A percentile compares a stretch with the other conserved stretches of the same genome.
Evolutionary conservation across 1,139 yeast species (phyloP).

Genomic region (Kurtzmaniella natalensis): DNA sequence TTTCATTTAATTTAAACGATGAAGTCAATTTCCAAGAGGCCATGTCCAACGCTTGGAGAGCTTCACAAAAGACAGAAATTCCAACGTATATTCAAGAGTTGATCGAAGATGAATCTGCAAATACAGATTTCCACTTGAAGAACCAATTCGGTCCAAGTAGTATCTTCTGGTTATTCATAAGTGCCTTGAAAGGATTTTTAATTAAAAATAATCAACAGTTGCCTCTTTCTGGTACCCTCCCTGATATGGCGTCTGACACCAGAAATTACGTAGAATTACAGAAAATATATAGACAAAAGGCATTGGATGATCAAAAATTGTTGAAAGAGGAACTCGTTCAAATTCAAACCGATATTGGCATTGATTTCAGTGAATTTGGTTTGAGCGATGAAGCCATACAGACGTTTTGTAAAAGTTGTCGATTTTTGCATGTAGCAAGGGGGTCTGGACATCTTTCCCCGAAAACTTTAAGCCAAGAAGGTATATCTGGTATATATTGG

Average conservation of each 20-base stretch:
- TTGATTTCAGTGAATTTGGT: conserved; percentile 15
- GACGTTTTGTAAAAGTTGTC: conserved; percentile 58
- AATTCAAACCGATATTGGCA: conserved; percentile 16
- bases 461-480: not conserved
- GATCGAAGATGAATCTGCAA: conserved; percentile 17
- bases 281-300: conserved; percentile 53
- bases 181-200: conserved; percentile 53
- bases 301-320: conserved; percentile 41
- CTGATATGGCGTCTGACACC: conserved; percentile 88
- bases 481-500: conserved; percentile 29
- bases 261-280: conserved; percentile 56
- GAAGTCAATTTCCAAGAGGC: conserved; percentile 77
- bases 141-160: not conserved
- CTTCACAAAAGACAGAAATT: conserved; percentile 37
- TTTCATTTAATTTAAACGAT: conserved; percentile 28
- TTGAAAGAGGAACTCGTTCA: conserved; percentile 32
- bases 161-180: conserved; percentile 60
- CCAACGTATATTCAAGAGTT: conserved; percentile 35
- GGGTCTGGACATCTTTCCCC: conserved; percentile 16
- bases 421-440: conserved; percentile 30
- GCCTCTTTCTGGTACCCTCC: conserved; percentile 73
- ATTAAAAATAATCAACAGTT: conserved; percentile 32
- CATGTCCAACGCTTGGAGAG: conserved; percentile 50
- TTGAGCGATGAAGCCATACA: conserved; percentile 32
- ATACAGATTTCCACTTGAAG: not conserved